These are phyloP conservation scores for Fusarium phyllophilum DNA, from an alignment of 2,329 filamentous ascomycete species.

Conservation along the genomic window DNA sequence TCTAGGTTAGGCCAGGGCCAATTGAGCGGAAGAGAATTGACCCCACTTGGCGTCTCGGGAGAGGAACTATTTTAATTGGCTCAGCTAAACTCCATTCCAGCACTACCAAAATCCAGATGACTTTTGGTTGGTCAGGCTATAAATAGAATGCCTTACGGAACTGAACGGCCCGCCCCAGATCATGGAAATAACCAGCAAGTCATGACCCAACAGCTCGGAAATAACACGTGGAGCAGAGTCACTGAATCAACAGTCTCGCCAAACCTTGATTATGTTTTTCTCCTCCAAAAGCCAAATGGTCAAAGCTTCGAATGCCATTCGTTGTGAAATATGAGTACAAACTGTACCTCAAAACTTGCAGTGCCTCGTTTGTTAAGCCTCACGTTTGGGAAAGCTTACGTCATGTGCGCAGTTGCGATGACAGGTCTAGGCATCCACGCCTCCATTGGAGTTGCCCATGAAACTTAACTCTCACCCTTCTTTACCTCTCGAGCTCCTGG, in stretches of 20 bases:
- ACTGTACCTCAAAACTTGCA: accelerated
- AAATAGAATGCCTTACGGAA: not conserved
- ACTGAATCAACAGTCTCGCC: not conserved
- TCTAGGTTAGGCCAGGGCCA: not conserved
- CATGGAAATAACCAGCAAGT: not conserved
- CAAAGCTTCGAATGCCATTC: not conserved
- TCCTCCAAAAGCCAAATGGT: not conserved
- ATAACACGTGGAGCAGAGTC: not conserved
- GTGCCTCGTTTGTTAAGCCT: not conserved
- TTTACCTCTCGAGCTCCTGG: not conserved
- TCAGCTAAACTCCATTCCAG: accelerated
- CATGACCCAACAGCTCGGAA: not conserved
- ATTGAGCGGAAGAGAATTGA: not conserved
- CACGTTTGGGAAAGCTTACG: not conserved
- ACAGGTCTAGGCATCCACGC: not conserved
- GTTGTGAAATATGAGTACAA: accelerated
- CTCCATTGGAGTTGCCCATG: not conserved
- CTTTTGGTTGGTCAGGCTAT: not conserved
- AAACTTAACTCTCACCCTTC: not conserved
- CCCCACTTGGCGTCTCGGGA: no score
- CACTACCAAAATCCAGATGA: accelerated
- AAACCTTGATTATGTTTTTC: not conserved
- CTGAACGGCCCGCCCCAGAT: not conserved
- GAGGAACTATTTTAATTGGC: no score
- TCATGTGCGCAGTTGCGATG: not conserved